Percentiles rank a stretch among this genome's conserved stretches.
These are phyloP conservation scores for Euclidium syriacum DNA, from an alignment of 345 rosid species.

Conservation along the genomic window DNA sequence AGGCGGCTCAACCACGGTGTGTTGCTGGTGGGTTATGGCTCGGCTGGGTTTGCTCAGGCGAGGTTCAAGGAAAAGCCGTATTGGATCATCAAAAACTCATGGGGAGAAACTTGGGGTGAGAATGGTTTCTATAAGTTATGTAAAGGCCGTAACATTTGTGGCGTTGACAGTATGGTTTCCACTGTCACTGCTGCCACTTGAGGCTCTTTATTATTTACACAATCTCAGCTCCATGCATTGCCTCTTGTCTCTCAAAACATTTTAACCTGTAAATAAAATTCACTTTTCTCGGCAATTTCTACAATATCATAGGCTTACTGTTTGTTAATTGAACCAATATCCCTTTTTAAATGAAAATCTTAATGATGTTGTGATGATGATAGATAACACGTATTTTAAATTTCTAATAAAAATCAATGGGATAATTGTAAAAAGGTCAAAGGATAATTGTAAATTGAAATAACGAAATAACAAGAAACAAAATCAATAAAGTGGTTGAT, in stretches of 20 bases:
- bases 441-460: no score
- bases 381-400: no score
- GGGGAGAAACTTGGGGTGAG: constrained; percentile 92
- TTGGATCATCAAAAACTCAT: constrained; percentile 89
- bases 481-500: no score
- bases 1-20: constrained; percentile 77
- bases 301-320: no score
- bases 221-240: background rate
- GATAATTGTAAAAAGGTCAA: no score
- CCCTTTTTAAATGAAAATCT: no score
- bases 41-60: constrained; percentile 66
- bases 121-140: constrained; percentile 73
- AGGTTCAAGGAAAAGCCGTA: constrained; percentile 74
- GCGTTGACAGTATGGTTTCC: constrained; percentile 85
- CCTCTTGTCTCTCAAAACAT: background rate
- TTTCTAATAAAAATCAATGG: no score
- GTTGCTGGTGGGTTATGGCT: constrained; percentile 78
- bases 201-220: background rate
- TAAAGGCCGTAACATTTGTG: constrained; percentile 69
- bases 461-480: no score
- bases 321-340: no score
- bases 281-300: no score
- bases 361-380: no score
- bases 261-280: background rate
- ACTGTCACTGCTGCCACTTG: constrained; percentile 57